These are phyloP conservation scores for Mortierella sp. DNA, from an alignment of 371 early-diverging fungal genomes.

Conservation along the genomic window DNA sequence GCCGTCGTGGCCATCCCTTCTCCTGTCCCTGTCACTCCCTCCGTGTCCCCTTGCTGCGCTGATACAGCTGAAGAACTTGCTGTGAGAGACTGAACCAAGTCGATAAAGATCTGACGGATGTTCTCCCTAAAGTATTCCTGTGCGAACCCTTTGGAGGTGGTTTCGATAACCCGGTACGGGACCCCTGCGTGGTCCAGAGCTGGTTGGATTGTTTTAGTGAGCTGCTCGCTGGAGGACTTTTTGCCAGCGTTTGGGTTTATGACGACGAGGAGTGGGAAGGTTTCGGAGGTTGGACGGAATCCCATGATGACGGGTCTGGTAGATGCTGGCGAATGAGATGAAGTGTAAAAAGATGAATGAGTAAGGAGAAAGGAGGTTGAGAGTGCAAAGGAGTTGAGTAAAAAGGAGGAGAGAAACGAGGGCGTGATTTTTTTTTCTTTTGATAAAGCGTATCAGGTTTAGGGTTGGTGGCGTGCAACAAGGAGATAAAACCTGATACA, in stretches of 20 bases:
- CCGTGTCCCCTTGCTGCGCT: background rate
- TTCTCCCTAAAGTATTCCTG: constrained; percentile 27
- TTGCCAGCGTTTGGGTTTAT: constrained; percentile 43
- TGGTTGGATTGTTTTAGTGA: constrained; percentile 15
- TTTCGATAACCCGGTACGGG: constrained; percentile 27
- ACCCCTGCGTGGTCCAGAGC: constrained; percentile 5
- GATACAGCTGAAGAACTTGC: background rate
- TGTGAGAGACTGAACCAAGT: constrained; percentile 13
- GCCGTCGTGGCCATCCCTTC: background rate
- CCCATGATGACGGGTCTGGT: background rate
- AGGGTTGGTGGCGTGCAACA: too few species aligned
- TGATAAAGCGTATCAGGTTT: too few species aligned
- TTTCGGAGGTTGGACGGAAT: constrained; percentile 3
- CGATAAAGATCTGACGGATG: constrained; percentile 19
- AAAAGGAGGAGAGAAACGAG: too few species aligned
- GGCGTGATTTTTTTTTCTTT: too few species aligned
- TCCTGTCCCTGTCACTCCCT: background rate
- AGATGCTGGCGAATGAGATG: background rate
- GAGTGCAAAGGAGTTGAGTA: background rate
- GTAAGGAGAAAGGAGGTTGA: background rate
- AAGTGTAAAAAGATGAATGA: background rate
- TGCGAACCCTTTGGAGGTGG: constrained; percentile 20
- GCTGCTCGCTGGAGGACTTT: constrained; percentile 15
- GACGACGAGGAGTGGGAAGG: constrained; percentile 29
- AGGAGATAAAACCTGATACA: too few species aligned